These are phyloP conservation scores for Lotmaria passim DNA, from an alignment of 208 protist genomes.

Conservation along the genomic window DNA sequence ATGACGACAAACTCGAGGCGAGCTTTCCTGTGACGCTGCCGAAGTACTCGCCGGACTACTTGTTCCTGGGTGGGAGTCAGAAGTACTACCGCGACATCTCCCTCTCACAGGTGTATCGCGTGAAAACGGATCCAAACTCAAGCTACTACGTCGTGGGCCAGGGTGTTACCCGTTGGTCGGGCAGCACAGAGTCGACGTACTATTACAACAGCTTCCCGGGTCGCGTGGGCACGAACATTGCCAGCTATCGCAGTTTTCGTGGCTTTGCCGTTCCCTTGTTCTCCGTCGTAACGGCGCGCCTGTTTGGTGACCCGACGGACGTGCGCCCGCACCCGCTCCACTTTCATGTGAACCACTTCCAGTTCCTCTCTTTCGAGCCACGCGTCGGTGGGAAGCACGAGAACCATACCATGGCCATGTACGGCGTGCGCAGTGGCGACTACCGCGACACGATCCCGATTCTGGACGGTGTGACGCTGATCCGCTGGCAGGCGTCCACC, in stretches of 20 bases:
- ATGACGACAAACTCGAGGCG: background rate
- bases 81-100: constrained; percentile 59
- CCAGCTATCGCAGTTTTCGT: constrained; percentile 37
- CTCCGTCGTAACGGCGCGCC: constrained; percentile 58
- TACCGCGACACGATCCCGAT: constrained; percentile 89
- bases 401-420: constrained; percentile 74
- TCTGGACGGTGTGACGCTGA: constrained; percentile 76
- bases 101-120: constrained; percentile 62
- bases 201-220: constrained; percentile 74
- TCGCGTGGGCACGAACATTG: constrained; percentile 29
- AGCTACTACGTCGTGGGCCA: constrained; percentile 84
- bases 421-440: constrained; percentile 64
- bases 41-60: constrained; percentile 54
- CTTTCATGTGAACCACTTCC: constrained; percentile 90
- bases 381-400: constrained; percentile 74
- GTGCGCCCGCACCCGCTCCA: constrained; percentile 79
- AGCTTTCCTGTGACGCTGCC: constrained; percentile 53
- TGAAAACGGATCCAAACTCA: constrained; percentile 26
- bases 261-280: constrained; percentile 76
- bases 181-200: constrained; percentile 65
- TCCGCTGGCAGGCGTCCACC: constrained; percentile 82
- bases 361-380: constrained; percentile 71
- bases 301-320: constrained; percentile 81
- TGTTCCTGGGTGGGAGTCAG: constrained; percentile 29
- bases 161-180: constrained; percentile 67